Evolutionary conservation across 23 red algal species (phyloP).

Genomic region (Gracilaria domingensis): DNA sequence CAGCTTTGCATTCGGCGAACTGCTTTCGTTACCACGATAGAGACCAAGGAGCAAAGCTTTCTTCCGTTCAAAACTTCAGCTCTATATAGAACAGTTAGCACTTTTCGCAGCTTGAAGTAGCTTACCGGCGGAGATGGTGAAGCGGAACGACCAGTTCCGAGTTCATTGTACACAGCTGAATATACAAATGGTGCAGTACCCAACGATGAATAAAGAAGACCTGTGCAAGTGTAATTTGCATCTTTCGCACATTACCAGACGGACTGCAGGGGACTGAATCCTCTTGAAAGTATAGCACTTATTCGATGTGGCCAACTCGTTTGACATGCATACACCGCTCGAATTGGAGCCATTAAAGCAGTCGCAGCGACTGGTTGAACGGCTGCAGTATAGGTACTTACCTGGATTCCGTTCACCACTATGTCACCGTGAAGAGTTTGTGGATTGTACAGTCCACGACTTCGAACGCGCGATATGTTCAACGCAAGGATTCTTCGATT

Average conservation of each 20-base stretch:
- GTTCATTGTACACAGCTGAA: not conserved
- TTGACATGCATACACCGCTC: slow-evolving; percentile 10
- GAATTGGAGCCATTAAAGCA: slow-evolving; percentile 7
- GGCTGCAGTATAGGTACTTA: slow-evolving; percentile 27
- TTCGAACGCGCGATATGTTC: not conserved
- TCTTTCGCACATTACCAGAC: not conserved
- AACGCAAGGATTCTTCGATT: not conserved
- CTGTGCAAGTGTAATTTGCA: not conserved
- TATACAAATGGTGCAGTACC: not conserved
- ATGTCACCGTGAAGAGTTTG: slow-evolving; percentile 16
- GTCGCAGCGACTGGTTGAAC: slow-evolving; percentile 7
- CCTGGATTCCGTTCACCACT: slow-evolving; percentile 18
- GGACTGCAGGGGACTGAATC: not conserved
- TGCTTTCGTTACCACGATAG: not conserved
- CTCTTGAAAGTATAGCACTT: not conserved
- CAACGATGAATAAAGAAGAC: not conserved
- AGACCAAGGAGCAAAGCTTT: not conserved
- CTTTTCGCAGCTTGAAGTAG: not conserved
- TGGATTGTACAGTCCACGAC: slow-evolving; percentile 29
- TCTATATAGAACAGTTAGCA: not conserved
- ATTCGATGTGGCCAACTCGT: slow-evolving; percentile 14
- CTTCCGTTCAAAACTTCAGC: not conserved
- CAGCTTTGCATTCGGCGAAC: not conserved
- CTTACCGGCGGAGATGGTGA: not conserved
- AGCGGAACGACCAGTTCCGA: not conserved